These are phyloP conservation scores for Claviceps lovelessii DNA, from an alignment of 2,329 filamentous ascomycete species.

Conservation along the genomic window DNA sequence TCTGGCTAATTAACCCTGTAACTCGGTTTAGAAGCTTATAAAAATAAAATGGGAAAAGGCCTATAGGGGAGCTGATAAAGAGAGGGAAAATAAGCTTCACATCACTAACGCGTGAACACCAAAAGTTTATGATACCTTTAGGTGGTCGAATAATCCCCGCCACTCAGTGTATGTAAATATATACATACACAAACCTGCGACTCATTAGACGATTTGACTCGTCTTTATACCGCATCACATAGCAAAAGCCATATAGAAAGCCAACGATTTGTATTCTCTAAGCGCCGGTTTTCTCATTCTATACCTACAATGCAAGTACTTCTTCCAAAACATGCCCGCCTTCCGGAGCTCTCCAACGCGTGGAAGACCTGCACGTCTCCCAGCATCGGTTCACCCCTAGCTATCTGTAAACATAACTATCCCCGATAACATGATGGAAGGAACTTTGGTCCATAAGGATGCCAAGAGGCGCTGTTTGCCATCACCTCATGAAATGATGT, in stretches of 20 bases:
- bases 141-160: too few relatives aligned
- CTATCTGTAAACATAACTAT: background rate
- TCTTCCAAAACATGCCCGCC: background rate
- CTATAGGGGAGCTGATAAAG: too few relatives aligned
- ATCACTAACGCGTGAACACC: too few relatives aligned
- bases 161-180: too few relatives aligned
- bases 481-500: background rate
- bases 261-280: background rate
- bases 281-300: background rate
- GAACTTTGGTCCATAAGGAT: background rate
- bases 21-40: too few relatives aligned
- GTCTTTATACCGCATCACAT: too few relatives aligned
- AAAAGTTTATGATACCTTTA: too few relatives aligned
- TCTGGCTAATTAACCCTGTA: too few relatives aligned
- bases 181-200: too few relatives aligned
- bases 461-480: background rate
- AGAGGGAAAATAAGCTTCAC: too few relatives aligned
- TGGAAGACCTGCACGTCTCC: constrained; percentile 22
- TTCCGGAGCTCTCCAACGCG: background rate
- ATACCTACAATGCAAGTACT: background rate
- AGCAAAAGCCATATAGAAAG: background rate
- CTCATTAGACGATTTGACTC: too few relatives aligned
- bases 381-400: constrained; percentile 1
- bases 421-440: background rate
- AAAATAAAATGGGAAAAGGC: too few relatives aligned